These are phyloP conservation scores for Puccinia hordei DNA, from an alignment of 1,284 basidiomycete species.

Conservation along the genomic window DNA sequence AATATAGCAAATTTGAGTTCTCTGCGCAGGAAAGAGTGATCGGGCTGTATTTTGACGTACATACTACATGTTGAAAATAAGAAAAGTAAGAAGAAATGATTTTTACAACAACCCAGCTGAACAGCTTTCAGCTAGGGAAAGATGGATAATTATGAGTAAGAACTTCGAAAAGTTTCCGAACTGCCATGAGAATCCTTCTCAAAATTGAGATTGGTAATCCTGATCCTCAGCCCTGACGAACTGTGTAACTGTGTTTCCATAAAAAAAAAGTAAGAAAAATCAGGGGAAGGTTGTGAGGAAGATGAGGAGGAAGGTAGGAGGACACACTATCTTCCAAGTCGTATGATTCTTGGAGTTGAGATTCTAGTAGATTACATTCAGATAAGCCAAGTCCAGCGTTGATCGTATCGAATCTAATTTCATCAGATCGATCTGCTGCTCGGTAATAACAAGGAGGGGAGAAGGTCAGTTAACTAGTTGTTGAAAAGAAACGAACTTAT, in stretches of 20 bases:
- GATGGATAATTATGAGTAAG: too few relatives aligned
- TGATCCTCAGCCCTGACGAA: conserved; percentile 7
- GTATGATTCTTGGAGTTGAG: background rate
- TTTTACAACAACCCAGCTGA: too few relatives aligned
- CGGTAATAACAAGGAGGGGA: background rate
- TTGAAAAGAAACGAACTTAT: too few relatives aligned
- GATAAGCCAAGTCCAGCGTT: background rate
- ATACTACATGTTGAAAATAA: too few relatives aligned
- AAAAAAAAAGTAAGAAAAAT: background rate
- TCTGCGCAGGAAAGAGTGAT: too few relatives aligned
- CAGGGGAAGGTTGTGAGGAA: background rate
- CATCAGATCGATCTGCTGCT: background rate
- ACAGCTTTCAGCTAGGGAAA: too few relatives aligned
- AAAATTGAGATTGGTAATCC: conserved; percentile 9
- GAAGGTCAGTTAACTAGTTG: background rate
- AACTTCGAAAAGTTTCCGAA: too few relatives aligned
- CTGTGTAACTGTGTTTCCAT: background rate
- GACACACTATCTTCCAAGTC: conserved; percentile 23
- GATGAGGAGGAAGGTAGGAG: background rate
- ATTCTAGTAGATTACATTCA: background rate
- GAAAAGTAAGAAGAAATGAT: too few relatives aligned
- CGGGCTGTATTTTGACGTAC: too few relatives aligned
- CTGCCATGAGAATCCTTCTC: background rate
- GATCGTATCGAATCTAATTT: background rate
- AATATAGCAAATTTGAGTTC: too few relatives aligned